Conservation (phyloP, 768 basidiomycete genomes). For the Mycena galopus region DNA sequence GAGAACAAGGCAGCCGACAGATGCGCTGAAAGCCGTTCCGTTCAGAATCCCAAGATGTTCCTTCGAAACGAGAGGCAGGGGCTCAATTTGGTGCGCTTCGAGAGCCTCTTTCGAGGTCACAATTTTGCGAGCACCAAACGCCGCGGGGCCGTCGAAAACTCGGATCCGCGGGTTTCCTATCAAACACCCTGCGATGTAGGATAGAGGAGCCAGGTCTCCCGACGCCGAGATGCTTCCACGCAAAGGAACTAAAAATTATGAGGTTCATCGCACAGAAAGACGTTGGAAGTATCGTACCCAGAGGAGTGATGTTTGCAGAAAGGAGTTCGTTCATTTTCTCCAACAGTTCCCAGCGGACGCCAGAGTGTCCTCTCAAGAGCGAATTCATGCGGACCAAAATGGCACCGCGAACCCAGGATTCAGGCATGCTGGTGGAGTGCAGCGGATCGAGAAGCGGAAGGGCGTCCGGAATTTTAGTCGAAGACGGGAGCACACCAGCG, state of each 20-base stretch:
- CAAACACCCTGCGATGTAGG: conserved; percentile 85
- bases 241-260: too few relatives aligned
- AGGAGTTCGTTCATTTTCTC: conserved; percentile 84
- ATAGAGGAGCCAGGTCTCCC: conserved; percentile 86
- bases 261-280: too few relatives aligned
- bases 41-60: conserved; percentile 88
- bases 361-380: conserved; percentile 89
- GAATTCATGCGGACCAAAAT: conserved; percentile 92
- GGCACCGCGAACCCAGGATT: conserved; percentile 87
- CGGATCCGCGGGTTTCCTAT: conserved; percentile 86
- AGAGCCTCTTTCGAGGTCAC: conserved; percentile 71
- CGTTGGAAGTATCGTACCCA: too few relatives aligned
- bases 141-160: conserved; percentile 69
- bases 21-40: conserved; percentile 88
- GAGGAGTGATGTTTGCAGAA: conserved; percentile 76
- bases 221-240: conserved; percentile 90
- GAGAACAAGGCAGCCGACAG: conserved; percentile 80
- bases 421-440: conserved; percentile 81
- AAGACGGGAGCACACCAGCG: conserved; percentile 77
- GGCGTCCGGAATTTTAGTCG: conserved; percentile 59
- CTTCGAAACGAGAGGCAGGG: conserved; percentile 78
- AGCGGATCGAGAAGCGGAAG: conserved; percentile 82
- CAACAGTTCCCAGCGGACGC: conserved; percentile 84
- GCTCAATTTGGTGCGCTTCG: conserved; percentile 68
- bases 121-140: conserved; percentile 63